Percentiles rank a stretch among this genome's conserved stretches.
Evolutionary conservation across 208 protist species (phyloP).

Genomic region (Leishmania arabica): DNA sequence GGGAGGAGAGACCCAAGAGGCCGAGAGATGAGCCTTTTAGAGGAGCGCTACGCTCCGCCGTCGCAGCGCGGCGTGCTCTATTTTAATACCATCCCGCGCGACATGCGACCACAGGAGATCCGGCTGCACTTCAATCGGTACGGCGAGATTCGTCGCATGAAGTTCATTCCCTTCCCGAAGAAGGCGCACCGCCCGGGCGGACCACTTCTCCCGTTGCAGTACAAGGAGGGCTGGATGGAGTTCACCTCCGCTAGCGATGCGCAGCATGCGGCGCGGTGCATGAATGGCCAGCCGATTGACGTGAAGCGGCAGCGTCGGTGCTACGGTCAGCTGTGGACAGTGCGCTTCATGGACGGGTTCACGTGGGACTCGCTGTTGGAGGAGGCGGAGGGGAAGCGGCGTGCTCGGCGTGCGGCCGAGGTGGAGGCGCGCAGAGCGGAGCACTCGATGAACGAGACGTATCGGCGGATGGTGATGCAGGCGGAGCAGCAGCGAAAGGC

Average conservation of each 20-base stretch:
- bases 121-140: constrained; percentile 69
- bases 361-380: constrained; percentile 69
- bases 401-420: constrained; percentile 46
- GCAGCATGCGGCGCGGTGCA: constrained; percentile 39
- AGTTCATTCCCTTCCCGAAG: constrained; percentile 78
- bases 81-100: constrained; percentile 71
- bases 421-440: constrained; percentile 55
- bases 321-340: constrained; percentile 81
- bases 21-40: constrained; percentile 12
- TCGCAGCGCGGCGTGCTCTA: constrained; percentile 71
- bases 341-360: constrained; percentile 61
- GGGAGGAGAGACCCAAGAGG: not conserved
- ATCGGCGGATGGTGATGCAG: constrained; percentile 61
- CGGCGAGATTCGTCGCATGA: constrained; percentile 68
- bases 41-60: constrained; percentile 37
- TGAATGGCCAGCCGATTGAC: constrained; percentile 66
- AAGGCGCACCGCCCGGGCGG: constrained; percentile 73
- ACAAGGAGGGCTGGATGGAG: constrained; percentile 82
- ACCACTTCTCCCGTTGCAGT: constrained; percentile 69
- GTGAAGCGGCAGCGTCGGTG: constrained; percentile 68
- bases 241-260: constrained; percentile 56
- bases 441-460: constrained; percentile 73
- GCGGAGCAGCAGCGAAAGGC: constrained; percentile 22
- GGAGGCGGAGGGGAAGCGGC: constrained; percentile 55
- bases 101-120: constrained; percentile 82